Base-by-base conservation (phyloP, 306 rosid genomes). In the Canavalia gladiata region DNA sequence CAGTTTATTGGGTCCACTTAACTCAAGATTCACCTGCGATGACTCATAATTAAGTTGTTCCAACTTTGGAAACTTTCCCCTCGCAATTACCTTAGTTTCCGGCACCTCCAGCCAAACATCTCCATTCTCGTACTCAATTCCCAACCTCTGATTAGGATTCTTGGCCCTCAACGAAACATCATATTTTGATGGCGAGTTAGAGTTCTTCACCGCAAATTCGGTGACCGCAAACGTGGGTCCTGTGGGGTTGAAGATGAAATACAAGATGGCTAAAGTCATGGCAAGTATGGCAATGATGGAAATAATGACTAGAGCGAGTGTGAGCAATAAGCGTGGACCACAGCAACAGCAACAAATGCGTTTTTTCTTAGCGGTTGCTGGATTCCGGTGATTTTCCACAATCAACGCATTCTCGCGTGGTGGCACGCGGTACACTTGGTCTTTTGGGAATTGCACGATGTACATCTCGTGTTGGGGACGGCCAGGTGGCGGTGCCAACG, bases 381-480 rank as follows among this genome's bases (percentile, higher is more conserved):
- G 62, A 1, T 82, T 77, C 6, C 87, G 84, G 25, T 65, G 45
- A 5, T 51, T 75, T 49, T 92, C 89, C 2, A 82, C 63, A n/a
- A 86, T 25, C 13, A 56, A 2, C 1, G 93, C 90, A 42, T 92
- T 90, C 66, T 92, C 91, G 0, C 85, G 78, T 0, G 97, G 95
- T 0, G 95, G 93, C 13, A 92, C 82, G 0, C 89, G 84, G 71
- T 89, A 90, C 35, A 92, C 84, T 76, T 92, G 93, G 57, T 92
- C 88, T 72, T 80, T 89, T 0, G 95, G 97, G 80, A 90, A 67
- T 41, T 89, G 95, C n/a, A 92, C 86, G 5, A 92, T 87, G 84
- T 90, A 90, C 43, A 87, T 87, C 2, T 85, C 86, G 0, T 56
- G 37, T 7, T 0, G 1, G 43, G 3, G 4, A 10, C 39, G 80